phyloP scores from a whole-genome alignment of 169 alveolate genomes.

The Theileria luwenshuni region DNA sequence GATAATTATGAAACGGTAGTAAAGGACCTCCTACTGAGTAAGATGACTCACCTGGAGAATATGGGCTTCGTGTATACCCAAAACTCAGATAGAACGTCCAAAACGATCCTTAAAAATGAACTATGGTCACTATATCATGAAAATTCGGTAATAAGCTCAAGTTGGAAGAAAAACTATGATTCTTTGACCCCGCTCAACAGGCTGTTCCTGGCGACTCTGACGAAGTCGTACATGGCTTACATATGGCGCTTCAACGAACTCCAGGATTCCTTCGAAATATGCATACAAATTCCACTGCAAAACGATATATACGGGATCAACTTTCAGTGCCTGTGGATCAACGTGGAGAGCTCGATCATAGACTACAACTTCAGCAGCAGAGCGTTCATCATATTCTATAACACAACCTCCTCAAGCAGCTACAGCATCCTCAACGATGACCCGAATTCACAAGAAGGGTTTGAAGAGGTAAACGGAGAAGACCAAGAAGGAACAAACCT shows the following conservation, averaged over 20 bases:
- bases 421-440: slow-evolving; percentile 24
- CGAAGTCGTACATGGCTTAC: slow-evolving; percentile 47
- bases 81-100: slow-evolving; percentile 24
- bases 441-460: background rate
- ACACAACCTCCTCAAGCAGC: slow-evolving; percentile 13
- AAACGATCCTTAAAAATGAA: slow-evolving; percentile 24
- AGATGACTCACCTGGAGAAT: slow-evolving; percentile 21
- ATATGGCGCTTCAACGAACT: slow-evolving; percentile 46
- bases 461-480: background rate
- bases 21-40: slow-evolving; percentile 22
- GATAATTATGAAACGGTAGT: slow-evolving; percentile 24
- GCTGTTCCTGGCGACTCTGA: slow-evolving; percentile 43
- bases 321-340: slow-evolving; percentile 52
- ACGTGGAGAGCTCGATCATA: background rate
- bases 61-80: slow-evolving; percentile 26
- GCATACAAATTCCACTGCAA: slow-evolving; percentile 29
- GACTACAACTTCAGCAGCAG: slow-evolving; percentile 43
- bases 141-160: slow-evolving; percentile 25
- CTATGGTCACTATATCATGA: slow-evolving; percentile 50
- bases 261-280: slow-evolving; percentile 38
- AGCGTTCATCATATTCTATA: slow-evolving; percentile 51
- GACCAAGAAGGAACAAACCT: background rate
- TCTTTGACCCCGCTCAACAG: slow-evolving; percentile 15
- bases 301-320: slow-evolving; percentile 7
- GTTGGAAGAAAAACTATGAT: slow-evolving; percentile 47